Evolutionary conservation across 2,329 filamentous ascomycete genomes (phyloP), one percentile per base, ranked within the genome.

Genomic region (Fusarium sp.): DNA sequence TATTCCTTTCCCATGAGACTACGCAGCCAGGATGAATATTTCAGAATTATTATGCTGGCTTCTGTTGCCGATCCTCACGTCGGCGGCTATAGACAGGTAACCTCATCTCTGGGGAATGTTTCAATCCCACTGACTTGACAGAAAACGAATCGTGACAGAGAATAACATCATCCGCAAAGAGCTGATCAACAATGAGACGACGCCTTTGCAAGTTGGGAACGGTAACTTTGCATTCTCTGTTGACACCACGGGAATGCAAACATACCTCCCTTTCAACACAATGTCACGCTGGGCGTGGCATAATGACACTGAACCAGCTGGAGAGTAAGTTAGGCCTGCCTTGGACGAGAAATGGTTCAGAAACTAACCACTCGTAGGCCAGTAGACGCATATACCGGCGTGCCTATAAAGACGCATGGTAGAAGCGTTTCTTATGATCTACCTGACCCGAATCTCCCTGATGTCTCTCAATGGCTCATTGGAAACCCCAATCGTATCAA

Each of bases 191-290:
- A 75, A 78, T 41, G 85, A 84, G 26, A 75, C 68, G 1, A 89
- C 88, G 15, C 88, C 88, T 1, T 79, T 90, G 42, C 85, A 86
- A 70, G 85, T 87, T 6, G 85, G 85, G 36, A 87, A 87, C 70
- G 85, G 85, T 22, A 85, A 87, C 75, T 85, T 87, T 68, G 85
- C 85, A 8, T 87, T 87, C 62, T 83, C 83, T 10, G 84, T 83
- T 18, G 85, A 87, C 70, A 79, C 85, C 8, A 87, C 85, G 2
- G 85, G 85, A 12, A 77, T 87, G 56, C 75, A 77, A 55, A 85
- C 84, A 5, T 86, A 86, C 70, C 81, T 81, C 32, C 84, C 84
- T 3, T 87, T 84, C 68, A 84, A 81, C n/a, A 85, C 82, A 6
- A 81, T 87, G 80, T 86, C 85, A 4, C 83, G 82, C 6, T 87